Evolutionary conservation across 2,329 filamentous ascomycete species (phyloP).

Genomic region (Exophiala calicioides): DNA sequence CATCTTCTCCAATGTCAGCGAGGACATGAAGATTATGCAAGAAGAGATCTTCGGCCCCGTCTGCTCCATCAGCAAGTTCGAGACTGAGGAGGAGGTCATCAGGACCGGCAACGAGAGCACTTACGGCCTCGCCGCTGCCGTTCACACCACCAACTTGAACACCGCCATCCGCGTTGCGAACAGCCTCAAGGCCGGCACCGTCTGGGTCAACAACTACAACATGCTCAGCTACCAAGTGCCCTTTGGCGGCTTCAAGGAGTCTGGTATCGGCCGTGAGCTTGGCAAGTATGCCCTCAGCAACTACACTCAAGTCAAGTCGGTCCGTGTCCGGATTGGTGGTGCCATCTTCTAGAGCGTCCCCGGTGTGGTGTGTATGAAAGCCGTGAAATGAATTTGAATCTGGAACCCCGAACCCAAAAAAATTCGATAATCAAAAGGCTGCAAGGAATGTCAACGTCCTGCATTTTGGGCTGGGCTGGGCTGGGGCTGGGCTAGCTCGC

Average conservation of each 20-base stretch:
- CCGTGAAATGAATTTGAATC: not conserved
- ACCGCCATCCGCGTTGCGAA: conserved; percentile 76
- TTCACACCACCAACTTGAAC: conserved; percentile 77
- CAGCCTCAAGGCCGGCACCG: conserved; percentile 67
- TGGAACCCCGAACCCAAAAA: too few species aligned
- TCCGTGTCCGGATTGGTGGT: conserved; percentile 47
- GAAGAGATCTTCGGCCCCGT: conserved; percentile 85
- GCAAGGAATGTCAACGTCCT: too few species aligned
- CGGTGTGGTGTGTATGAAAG: not conserved
- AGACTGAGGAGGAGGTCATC: conserved; percentile 71
- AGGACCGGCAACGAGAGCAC: conserved; percentile 70
- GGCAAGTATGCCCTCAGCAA: conserved; percentile 52
- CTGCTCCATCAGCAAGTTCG: conserved; percentile 73
- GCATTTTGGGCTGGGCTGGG: too few species aligned
- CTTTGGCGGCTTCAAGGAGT: conserved; percentile 49
- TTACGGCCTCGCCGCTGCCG: conserved; percentile 74
- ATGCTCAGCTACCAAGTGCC: conserved; percentile 63
- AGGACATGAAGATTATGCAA: conserved; percentile 70
- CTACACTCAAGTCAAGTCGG: conserved; percentile 53
- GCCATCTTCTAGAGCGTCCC: conserved; percentile 48
- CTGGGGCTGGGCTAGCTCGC: too few species aligned
- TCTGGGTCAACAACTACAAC: conserved; percentile 73
- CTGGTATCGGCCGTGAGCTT: conserved; percentile 47
- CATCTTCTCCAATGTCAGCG: conserved; percentile 75
- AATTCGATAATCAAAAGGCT: too few species aligned